These are phyloP conservation scores for Neurospora pannonica DNA, from an alignment of 495 filamentous ascomycete species.

Conservation along the genomic window DNA sequence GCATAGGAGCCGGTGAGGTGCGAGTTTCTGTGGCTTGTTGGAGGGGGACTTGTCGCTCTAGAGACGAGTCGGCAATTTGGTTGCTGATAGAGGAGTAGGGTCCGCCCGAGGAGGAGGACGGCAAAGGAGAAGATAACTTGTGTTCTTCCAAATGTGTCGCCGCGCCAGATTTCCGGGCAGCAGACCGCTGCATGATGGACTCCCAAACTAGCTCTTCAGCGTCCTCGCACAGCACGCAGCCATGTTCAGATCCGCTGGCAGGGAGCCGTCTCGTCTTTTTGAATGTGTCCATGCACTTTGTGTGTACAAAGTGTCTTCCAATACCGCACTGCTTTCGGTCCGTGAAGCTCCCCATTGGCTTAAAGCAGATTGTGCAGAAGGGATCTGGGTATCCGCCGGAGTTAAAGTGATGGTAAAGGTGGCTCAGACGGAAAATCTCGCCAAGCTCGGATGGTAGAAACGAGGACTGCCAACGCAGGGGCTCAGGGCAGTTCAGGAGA, in stretches of 20 bases:
- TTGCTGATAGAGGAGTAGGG: too few relatives aligned
- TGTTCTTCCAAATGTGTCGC: too few relatives aligned
- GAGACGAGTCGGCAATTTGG: too few relatives aligned
- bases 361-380: not conserved
- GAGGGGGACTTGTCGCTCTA: too few relatives aligned
- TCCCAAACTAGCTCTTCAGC: not conserved
- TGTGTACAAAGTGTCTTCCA: not conserved
- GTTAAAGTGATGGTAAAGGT: not conserved
- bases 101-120: too few relatives aligned
- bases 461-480: not conserved
- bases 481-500: not conserved
- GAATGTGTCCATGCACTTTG: not conserved
- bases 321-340: not conserved
- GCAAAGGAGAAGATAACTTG: too few relatives aligned
- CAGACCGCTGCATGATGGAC: not conserved
- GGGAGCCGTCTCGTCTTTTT: not conserved
- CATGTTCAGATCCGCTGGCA: not conserved
- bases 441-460: not conserved
- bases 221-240: not conserved
- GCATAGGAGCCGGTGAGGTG: too few relatives aligned
- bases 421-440: not conserved
- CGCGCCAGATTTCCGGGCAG: not conserved
- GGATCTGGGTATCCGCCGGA: not conserved
- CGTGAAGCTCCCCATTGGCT: not conserved
- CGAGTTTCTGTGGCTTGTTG: too few relatives aligned